Base-by-base conservation (phyloP, 176 grass and related monocot genomes). In the Cenchrus purpureus region DNA sequence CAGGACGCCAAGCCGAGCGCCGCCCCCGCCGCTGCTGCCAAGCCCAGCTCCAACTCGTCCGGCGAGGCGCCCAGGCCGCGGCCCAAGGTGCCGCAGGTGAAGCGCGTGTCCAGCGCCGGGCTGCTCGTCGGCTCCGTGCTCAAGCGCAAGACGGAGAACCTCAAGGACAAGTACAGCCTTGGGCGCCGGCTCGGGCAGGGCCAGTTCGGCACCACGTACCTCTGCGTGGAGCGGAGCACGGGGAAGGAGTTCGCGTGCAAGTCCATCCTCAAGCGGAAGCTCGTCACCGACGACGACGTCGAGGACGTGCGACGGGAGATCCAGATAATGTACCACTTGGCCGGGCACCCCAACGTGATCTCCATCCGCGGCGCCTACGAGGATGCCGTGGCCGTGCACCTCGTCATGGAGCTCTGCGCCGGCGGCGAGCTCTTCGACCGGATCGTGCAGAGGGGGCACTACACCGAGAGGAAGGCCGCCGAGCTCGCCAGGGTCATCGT, bases 161-260 rank as follows among this genome's bases (percentile, higher is more conserved):
- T 96, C 48, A 96, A 93, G 88, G 94, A 96, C 68, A 90, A 92
- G 84, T 96, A 91, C 89, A 96, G 89, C 87, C 84, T 96, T 3
- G 94, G 94, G 1, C 88, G 94, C 7, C 92, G 92, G 68, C 89
- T 98, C 1, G 95, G 95, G 12, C 95, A 98, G 89, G 95, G 95
- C 15, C 95, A 98, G 81, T 98, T 98, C 61, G 95, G 95, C 49
- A 95, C 89, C 12, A 98, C 95, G 32, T 93, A 95, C 83, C 89
- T 98, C 7, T 98, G 95, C 89, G 84, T 98, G 11, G 95, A 98
- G 64, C 92, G 92, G 16, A 53, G 53, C 69, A 87, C 80, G 0
- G 89, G 95, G 2, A 95, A 89, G 82, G 93, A 95, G 80, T 90
- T 65, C 68, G 92, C 92, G 45, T 94, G 92, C 92, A 94, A 94